These are phyloP conservation scores for Hanseniaspora valbyensis DNA, from an alignment of 805 yeast species.

Conservation along the genomic window DNA sequence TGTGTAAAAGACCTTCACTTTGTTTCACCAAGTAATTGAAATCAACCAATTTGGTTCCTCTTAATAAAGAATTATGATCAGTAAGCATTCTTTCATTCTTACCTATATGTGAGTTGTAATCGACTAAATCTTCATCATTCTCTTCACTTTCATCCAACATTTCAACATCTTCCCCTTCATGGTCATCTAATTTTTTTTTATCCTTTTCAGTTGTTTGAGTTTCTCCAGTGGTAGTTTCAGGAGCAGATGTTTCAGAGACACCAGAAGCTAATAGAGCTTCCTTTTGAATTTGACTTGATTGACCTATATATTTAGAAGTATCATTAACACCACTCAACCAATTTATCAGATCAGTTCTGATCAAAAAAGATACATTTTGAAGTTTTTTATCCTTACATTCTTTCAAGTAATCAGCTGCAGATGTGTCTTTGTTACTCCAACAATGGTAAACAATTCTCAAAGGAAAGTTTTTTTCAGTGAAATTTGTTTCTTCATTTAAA, in stretches of 20 bases:
- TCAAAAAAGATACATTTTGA: slow-evolving; percentile 66
- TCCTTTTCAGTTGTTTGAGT: slow-evolving; percentile 21
- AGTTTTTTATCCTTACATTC: slow-evolving; percentile 56
- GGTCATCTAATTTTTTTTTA: slow-evolving; percentile 16
- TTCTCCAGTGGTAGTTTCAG: no score
- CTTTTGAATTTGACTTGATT: slow-evolving; percentile 18
- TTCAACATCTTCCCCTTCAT: not conserved
- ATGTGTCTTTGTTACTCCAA: slow-evolving; percentile 63
- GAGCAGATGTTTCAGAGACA: no score
- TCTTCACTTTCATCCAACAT: not conserved
- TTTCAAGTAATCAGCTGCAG: slow-evolving; percentile 70
- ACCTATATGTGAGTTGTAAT: slow-evolving; percentile 17
- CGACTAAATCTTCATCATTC: not conserved
- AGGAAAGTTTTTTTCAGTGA: slow-evolving; percentile 43
- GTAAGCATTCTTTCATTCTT: slow-evolving; percentile 39
- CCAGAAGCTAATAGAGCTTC: slow-evolving; percentile 19
- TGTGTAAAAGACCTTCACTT: slow-evolving; percentile 37
- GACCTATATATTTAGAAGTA: slow-evolving; percentile 42
- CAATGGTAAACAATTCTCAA: slow-evolving; percentile 60
- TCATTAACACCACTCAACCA: slow-evolving; percentile 67
- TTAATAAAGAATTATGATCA: slow-evolving; percentile 49
- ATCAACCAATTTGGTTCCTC: slow-evolving; percentile 58
- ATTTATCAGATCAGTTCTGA: slow-evolving; percentile 69
- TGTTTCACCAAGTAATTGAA: slow-evolving; percentile 57
- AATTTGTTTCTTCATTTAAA: slow-evolving; percentile 22